Evolutionary conservation across 306 rosid species (phyloP), one percentile per base, ranked within the genome.

Genomic region (Trifolium fragiferum): DNA sequence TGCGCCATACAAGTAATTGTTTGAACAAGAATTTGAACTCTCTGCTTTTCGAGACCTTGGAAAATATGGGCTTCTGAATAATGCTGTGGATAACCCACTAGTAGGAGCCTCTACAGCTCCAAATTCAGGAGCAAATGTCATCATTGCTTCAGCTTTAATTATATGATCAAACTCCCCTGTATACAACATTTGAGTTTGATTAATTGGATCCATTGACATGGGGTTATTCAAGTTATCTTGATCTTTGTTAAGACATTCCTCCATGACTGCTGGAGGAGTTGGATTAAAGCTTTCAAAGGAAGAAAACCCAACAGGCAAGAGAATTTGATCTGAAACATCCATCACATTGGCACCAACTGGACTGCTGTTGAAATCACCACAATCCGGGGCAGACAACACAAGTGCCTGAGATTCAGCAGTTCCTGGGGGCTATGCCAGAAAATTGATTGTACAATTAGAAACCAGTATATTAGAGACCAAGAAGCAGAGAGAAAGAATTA

Each of bases 111-210:
- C 98, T 75, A 94, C 98, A 33, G 98, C 98, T 72, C 98, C 97
- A 88, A 88, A 94, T 82, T 94, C 98, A 66, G 90, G 84, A 81
- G 98, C 96, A 83, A 94, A 86, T 78, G 96, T 88, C 96, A 94
- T 88, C 88, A 94, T 82, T 70, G 98, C 98, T 84, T 94, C 98
- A 75, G 93, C 90, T 86, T 94, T 94, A 57, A 86, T 76, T 75
- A 94, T 88, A 79, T 90, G 98, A 87, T 91, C 97, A 82, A 91
- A 90, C 82, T 90, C 98, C 2, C 87, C 84, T 10, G 80, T 67
- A 83, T 86, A 82, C 81, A 83, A 79, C 81, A 82, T 74, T 74
- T 86, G 84, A 77, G 89, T 76, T 67, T 83, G 85, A 85, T 84
- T 85, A 49, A 66, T 32, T 47, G 84, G 84, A 80, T 82, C 87